A percentile compares a stretch with the other conserved stretches of the same genome.
phyloP scores from a whole-genome alignment of 1,284 basidiomycete genomes.

The Inonotus obliquus region DNA sequence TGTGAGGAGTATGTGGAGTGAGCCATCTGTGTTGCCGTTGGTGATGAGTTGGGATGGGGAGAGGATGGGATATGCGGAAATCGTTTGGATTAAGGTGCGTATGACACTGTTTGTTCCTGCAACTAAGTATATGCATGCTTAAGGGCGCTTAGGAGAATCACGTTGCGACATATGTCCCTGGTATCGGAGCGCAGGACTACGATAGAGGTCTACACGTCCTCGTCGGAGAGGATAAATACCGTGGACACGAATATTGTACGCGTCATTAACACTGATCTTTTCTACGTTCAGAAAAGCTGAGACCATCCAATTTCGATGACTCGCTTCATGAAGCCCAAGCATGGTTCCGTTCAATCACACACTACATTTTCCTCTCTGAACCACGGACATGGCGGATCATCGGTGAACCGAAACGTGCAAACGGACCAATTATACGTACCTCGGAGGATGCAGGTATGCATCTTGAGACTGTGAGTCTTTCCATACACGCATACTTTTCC shows the following conservation, averaged over 20 bases:
- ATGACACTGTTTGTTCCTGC: slow-evolving; percentile 19
- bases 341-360: slow-evolving; percentile 42
- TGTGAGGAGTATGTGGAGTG: slow-evolving; percentile 33
- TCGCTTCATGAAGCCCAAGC: slow-evolving; percentile 32
- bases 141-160: slow-evolving; percentile 36
- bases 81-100: slow-evolving; percentile 48
- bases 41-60: slow-evolving; percentile 52
- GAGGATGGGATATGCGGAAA: slow-evolving; percentile 49
- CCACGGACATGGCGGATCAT: slow-evolving; percentile 41
- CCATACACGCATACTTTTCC: neutral
- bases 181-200: slow-evolving; percentile 38
- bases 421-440: slow-evolving; percentile 32
- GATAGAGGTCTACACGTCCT: slow-evolving; percentile 48
- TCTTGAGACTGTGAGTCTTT: slow-evolving; percentile 29
- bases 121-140: slow-evolving; percentile 10
- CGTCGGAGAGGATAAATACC: slow-evolving; percentile 45
- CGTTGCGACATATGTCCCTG: slow-evolving; percentile 36
- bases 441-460: slow-evolving; percentile 30
- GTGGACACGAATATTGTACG: slow-evolving; percentile 39
- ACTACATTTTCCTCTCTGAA: slow-evolving; percentile 47
- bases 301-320: neutral
- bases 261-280: slow-evolving; percentile 8
- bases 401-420: slow-evolving; percentile 42
- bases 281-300: neutral
- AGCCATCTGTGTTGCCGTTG: slow-evolving; percentile 41